Conservation (phyloP, 352 stramenopile species). For the Salisapilia sapeloensis region DNA sequence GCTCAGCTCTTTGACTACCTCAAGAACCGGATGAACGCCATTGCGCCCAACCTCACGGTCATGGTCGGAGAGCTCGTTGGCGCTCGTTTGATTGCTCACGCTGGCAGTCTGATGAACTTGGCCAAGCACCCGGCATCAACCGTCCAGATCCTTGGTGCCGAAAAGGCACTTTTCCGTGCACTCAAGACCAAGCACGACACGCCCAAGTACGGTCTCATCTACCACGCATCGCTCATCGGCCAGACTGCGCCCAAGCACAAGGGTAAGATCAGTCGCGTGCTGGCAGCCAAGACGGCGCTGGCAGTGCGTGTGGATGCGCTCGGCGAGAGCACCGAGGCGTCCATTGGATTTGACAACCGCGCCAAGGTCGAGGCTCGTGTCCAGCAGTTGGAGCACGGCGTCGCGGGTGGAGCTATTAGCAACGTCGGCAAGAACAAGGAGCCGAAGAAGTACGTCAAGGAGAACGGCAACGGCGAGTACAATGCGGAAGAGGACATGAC, state of each 20-base stretch:
- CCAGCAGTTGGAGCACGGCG: conserved; percentile 93
- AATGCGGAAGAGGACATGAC: conserved; percentile 93
- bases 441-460: conserved; percentile 84
- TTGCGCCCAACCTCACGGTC: conserved; percentile 99
- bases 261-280: conserved; percentile 97
- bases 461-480: conserved; percentile 71
- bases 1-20: conserved; percentile 99
- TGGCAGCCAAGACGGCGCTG: conserved; percentile 96
- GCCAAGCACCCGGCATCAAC: conserved; percentile 99
- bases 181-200: conserved; percentile 99
- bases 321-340: conserved; percentile 90
- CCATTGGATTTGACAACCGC: conserved; percentile 94
- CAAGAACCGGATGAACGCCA: conserved; percentile 99
- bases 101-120: conserved; percentile 98
- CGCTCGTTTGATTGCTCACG: conserved; percentile 97
- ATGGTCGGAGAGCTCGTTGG: conserved; percentile 98
- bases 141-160: conserved; percentile 97
- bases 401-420: conserved; percentile 60
- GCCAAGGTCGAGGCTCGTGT: conserved; percentile 97
- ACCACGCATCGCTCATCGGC: conserved; percentile 98
- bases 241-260: conserved; percentile 99
- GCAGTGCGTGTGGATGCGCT: conserved; percentile 99
- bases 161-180: conserved; percentile 99
- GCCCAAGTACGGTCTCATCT: conserved; percentile 99
- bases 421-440: conserved; percentile 85